Conservation (phyloP, 306 rosid genomes). For the Ormosia emarginata region DNA sequence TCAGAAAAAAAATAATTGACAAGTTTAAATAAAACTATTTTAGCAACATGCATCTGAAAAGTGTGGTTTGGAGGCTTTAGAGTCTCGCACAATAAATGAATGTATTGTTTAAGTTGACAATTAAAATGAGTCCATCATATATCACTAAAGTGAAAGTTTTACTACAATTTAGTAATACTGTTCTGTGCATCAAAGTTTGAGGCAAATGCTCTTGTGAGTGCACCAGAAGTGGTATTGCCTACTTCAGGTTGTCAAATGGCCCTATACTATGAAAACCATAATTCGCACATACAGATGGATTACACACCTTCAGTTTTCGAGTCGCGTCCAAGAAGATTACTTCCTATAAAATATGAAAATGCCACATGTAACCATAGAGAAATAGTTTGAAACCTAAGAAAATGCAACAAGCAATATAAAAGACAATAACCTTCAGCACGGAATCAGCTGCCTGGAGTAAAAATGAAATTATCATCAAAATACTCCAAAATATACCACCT, state of each 20-base stretch:
- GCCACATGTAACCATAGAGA: constrained; percentile 21
- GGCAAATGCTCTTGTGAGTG: not conserved
- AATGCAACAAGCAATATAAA: constrained; percentile 12
- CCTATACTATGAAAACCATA: not conserved
- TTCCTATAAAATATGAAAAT: constrained; percentile 57
- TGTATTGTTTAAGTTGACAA: not conserved
- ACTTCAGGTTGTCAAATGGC: not conserved
- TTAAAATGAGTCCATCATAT: constrained; percentile 5
- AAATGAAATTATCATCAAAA: constrained; percentile 84
- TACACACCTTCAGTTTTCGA: constrained; percentile 55
- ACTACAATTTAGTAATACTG: not conserved
- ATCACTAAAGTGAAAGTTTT: constrained; percentile 1
- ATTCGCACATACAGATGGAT: constrained; percentile 10
- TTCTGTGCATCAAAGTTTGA: not conserved
- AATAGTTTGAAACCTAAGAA: constrained; percentile 17
- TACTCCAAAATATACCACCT: constrained; percentile 84
- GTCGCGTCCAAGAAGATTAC: constrained; percentile 64
- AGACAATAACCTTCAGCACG: constrained; percentile 65
- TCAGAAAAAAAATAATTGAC: not conserved
- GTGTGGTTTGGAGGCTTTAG: not conserved
- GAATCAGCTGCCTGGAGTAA: constrained; percentile 88
- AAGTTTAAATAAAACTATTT: constrained; percentile 7
- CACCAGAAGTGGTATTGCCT: not conserved
- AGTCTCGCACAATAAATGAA: not conserved
- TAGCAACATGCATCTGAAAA: not conserved